phyloP scores from a whole-genome alignment of 179 eudicot species.

The Dionaea muscipula region DNA sequence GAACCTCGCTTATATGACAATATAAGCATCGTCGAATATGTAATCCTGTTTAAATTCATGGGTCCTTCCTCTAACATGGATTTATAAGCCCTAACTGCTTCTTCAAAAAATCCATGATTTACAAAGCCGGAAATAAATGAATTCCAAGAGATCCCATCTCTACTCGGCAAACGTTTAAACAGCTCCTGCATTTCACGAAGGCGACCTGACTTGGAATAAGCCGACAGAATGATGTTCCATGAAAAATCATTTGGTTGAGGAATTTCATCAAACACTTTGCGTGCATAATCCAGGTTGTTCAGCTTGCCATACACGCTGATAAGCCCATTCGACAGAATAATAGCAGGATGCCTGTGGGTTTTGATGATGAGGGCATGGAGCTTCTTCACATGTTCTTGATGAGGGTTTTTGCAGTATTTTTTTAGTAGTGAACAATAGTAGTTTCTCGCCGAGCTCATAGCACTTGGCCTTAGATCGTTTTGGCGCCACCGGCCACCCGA shows the following conservation, averaged over 20 bases:
- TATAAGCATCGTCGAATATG: constrained; percentile 68
- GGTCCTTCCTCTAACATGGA: constrained; percentile 47
- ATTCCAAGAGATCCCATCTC: constrained; percentile 88
- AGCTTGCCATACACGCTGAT: constrained; percentile 27
- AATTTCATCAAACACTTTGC: constrained; percentile 67
- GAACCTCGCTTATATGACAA: constrained; percentile 32
- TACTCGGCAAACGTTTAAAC: constrained; percentile 38
- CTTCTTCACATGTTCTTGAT: constrained; percentile 37
- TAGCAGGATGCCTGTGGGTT: constrained; percentile 35
- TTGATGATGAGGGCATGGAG: constrained; percentile 51
- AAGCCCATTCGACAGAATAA: constrained; percentile 52
- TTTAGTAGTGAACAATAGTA: constrained; percentile 57
- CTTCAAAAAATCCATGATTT: constrained; percentile 21
- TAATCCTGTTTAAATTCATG: constrained; percentile 45
- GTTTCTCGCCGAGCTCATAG: constrained; percentile 38
- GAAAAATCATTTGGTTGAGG: constrained; percentile 55
- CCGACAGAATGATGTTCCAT: constrained; percentile 65
- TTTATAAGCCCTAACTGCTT: constrained; percentile 49
- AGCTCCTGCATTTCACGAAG: constrained; percentile 41
- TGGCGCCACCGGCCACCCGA: too few relatives aligned
- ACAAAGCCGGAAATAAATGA: constrained; percentile 67
- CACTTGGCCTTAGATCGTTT: too few relatives aligned
- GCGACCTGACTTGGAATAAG: constrained; percentile 39
- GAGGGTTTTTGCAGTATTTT: constrained; percentile 45
- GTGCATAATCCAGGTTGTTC: constrained; percentile 41